A percentile compares a stretch with the other conserved stretches of the same genome.
phyloP scores from a whole-genome alignment of 1,284 basidiomycete species.

The Blastosporella zonata region DNA sequence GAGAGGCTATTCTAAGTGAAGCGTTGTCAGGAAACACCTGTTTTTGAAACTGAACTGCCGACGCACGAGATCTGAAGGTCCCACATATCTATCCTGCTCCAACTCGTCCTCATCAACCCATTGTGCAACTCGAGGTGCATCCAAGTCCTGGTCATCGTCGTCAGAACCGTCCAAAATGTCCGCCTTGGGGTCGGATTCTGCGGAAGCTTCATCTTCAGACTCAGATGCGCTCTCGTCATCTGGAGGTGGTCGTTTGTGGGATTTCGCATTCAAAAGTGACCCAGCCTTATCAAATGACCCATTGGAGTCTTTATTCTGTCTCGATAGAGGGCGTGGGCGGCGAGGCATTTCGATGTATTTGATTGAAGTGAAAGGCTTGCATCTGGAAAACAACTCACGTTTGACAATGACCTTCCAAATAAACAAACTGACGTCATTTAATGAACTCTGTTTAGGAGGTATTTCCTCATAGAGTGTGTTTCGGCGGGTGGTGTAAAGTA shows the following conservation, averaged over 20 bases:
- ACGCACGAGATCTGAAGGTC: conserved; percentile 31
- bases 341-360: conserved; percentile 29
- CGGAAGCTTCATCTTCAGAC: neutral
- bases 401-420: neutral
- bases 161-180: conserved; percentile 26
- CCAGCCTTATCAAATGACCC: neutral
- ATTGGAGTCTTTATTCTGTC: conserved; percentile 3
- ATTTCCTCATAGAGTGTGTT: neutral
- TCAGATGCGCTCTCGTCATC: neutral
- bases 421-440: conserved; percentile 2
- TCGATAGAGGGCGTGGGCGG: conserved; percentile 24
- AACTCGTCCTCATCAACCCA: conserved; percentile 56
- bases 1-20: conserved; percentile 35
- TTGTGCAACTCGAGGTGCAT: conserved; percentile 49
- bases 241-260: conserved; percentile 1
- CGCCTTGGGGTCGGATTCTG: neutral
- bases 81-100: conserved; percentile 24
- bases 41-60: conserved; percentile 1
- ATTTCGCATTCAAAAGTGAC: neutral
- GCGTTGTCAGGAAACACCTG: neutral
- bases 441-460: too few relatives aligned
- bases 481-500: too few relatives aligned
- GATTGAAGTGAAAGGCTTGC: neutral
- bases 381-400: neutral
- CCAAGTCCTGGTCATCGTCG: conserved; percentile 30